A percentile compares a stretch with the other conserved stretches of the same genome.
Evolutionary conservation across 257 asterid genomes (phyloP).

Genomic region (Solanum clarkiae): DNA sequence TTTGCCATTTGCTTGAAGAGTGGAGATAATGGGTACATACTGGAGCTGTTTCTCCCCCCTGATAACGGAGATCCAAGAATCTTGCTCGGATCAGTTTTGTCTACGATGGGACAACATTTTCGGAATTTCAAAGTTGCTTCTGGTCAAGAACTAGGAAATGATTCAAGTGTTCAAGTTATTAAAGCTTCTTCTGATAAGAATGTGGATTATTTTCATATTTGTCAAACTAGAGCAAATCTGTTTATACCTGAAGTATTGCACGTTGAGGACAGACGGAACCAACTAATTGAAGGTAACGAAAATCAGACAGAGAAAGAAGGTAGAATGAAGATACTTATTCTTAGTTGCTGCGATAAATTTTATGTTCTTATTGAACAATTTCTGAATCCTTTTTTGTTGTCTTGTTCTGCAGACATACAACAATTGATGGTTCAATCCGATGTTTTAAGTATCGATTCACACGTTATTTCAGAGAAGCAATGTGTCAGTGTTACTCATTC

Average conservation of each 20-base stretch:
- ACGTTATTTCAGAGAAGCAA: not conserved
- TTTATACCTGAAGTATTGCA: slow-evolving; percentile 16
- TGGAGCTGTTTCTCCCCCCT: slow-evolving; percentile 65
- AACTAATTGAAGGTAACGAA: not conserved
- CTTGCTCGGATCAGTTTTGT: slow-evolving; percentile 49
- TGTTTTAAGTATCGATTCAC: not conserved
- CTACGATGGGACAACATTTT: slow-evolving; percentile 65
- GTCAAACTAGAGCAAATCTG: slow-evolving; percentile 8
- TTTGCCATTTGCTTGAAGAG: slow-evolving; percentile 69
- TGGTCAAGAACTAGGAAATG: slow-evolving; percentile 57
- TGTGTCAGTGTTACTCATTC: not conserved
- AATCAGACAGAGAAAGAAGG: not conserved
- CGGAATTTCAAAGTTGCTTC: slow-evolving; percentile 74
- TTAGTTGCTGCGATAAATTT: not conserved
- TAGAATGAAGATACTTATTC: not conserved
- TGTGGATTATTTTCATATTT: not conserved
- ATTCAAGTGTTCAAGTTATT: slow-evolving; percentile 52
- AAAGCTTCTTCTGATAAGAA: slow-evolving; percentile 22
- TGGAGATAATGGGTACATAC: slow-evolving; percentile 56
- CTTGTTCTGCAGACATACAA: not conserved
- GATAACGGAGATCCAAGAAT: slow-evolving; percentile 23
- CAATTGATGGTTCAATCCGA: not conserved
- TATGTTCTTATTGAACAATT: not conserved
- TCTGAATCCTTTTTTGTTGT: not conserved
- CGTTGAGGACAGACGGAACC: not conserved